Evolutionary conservation across 306 rosid species (phyloP).

Genomic region (Ammopiptanthus mongolicus): DNA sequence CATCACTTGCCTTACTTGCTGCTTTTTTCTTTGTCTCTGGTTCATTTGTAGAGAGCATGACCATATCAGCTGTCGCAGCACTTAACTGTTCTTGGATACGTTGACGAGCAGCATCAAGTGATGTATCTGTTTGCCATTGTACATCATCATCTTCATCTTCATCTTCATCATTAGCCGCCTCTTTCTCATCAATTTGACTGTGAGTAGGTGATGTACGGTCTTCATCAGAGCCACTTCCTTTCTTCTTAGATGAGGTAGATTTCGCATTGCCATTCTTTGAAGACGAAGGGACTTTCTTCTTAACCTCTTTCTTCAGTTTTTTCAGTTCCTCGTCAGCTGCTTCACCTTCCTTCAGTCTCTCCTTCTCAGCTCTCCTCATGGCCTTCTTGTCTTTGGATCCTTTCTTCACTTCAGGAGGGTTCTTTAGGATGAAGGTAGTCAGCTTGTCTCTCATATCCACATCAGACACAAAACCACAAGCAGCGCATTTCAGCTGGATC

Average conservation of each 20-base stretch:
- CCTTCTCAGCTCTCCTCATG: constrained; percentile 72
- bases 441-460: constrained; percentile 78
- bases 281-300: constrained; percentile 45
- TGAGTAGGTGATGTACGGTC: constrained; percentile 44
- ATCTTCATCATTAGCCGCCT: constrained; percentile 26
- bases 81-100: constrained; percentile 57
- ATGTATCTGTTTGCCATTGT: constrained; percentile 65
- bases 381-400: constrained; percentile 65
- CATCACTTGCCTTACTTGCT: neutral
- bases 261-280: constrained; percentile 38
- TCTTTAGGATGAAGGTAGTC: constrained; percentile 58
- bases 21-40: constrained; percentile 33
- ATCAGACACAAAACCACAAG: constrained; percentile 62
- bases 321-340: constrained; percentile 57
- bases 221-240: constrained; percentile 54
- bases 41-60: constrained; percentile 53
- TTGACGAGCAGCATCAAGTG: constrained; percentile 53
- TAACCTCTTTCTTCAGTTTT: constrained; percentile 51
- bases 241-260: constrained; percentile 44
- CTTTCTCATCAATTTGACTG: constrained; percentile 39
- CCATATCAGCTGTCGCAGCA: constrained; percentile 68
- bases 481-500: constrained; percentile 68
- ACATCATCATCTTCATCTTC: constrained; percentile 34
- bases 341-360: constrained; percentile 63
- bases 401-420: constrained; percentile 61